Conservation (phyloP, 768 basidiomycete species). For the Lactarius trivialis region DNA sequence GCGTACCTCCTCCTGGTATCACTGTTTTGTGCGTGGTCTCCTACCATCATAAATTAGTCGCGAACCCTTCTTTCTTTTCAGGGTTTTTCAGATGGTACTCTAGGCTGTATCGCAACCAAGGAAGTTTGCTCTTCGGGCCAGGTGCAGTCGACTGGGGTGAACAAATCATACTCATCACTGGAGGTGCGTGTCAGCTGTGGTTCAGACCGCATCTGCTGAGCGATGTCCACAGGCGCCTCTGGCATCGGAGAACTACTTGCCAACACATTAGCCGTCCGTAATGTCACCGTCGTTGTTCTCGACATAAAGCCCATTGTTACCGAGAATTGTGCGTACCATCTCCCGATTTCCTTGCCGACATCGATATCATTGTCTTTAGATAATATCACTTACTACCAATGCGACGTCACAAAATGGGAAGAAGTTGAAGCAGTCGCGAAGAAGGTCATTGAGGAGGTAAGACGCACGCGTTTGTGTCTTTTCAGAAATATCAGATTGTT, state of each 20-base stretch:
- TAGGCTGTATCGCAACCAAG: constrained; percentile 67
- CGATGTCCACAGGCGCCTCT: constrained; percentile 55
- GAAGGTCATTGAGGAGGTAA: constrained; percentile 70
- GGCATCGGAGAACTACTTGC: constrained; percentile 87
- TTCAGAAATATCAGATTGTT: not conserved
- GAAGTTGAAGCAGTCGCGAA: constrained; percentile 74
- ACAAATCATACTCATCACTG: constrained; percentile 87
- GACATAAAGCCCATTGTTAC: constrained; percentile 74
- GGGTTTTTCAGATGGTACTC: constrained; percentile 70
- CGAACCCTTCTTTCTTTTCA: constrained; percentile 6
- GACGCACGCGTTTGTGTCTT: constrained; percentile 7
- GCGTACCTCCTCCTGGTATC: constrained; percentile 56
- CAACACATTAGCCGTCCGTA: constrained; percentile 77
- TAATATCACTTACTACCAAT: constrained; percentile 80
- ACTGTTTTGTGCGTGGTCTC: constrained; percentile 53
- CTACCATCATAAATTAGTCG: not conserved
- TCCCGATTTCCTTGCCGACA: not conserved
- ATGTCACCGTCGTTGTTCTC: constrained; percentile 78
- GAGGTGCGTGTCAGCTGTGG: constrained; percentile 47
- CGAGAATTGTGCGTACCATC: constrained; percentile 57
- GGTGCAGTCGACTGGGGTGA: constrained; percentile 73
- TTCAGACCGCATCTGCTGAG: not conserved
- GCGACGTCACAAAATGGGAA: constrained; percentile 86
- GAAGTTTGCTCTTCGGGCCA: constrained; percentile 54
- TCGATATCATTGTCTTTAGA: constrained; percentile 35